Evolutionary conservation across 208 protist species (phyloP), one percentile per base, ranked within the genome.

Genomic region (Crithidia expoeki): DNA sequence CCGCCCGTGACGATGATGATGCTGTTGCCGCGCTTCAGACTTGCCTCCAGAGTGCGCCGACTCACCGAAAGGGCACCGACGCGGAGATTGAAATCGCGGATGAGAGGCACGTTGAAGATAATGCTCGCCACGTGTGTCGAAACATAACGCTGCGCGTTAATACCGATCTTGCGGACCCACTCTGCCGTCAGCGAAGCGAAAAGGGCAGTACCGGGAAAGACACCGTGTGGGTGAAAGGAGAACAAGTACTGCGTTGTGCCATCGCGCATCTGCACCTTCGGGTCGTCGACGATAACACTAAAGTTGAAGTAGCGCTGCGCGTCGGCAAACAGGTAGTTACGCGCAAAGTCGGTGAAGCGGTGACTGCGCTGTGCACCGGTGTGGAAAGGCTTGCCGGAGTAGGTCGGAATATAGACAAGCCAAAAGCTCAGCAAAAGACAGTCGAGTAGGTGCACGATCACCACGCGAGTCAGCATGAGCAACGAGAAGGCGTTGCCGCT

Each of bases 191-290:
- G 50, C 3, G 78, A 32, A 32, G 76, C 78, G 53, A 80, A 86
- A 23, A 93, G 79, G 21, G 90, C 87, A 14, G 84, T 93, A 47
- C 86, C 85, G 17, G 90, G 80, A 49, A 93, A 90, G 23, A 95
- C 90, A 21, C 90, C 90, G 75, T 95, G 90, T 9, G 90, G 90
- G 63, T 95, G 90, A 70, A 88, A 93, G 38, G 81, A 86, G 60
- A 95, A 95, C 30, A 95, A 64, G 67, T 88, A 94, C 62, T 88
- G 80, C 59, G 75, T 81, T 19, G 33, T 74, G 47, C 57, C 64
- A 42, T 88, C 78, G 30, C 80, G 76, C 78, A 90, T 62, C 40
- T 84, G 63, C 63, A 92, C 86, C 19, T 55, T 50, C 19, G 76
- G 74, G 60, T 90, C 84, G 56, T 92, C 86, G 10, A 84, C 52